These are phyloP conservation scores for Coemansia sp. DNA, from an alignment of 192 early-diverging fungal genomes.

Conservation along the genomic window DNA sequence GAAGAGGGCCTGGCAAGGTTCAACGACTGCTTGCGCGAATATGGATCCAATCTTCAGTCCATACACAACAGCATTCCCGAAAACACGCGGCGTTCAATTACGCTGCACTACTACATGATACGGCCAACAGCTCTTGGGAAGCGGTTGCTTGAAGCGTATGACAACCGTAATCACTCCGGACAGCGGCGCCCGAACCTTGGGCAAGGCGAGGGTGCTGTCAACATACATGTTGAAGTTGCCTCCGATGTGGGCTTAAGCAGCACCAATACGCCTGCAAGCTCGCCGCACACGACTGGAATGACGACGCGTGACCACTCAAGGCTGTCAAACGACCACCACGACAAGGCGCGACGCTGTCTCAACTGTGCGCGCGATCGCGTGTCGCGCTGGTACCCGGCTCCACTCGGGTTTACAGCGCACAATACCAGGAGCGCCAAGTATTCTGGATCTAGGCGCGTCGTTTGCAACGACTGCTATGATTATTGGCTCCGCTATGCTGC, in stretches of 20 bases:
- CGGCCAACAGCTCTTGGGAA: constrained; percentile 60
- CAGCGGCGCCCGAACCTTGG: constrained; percentile 43
- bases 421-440: constrained; percentile 38
- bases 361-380: constrained; percentile 38
- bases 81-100: constrained; percentile 55
- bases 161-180: constrained; percentile 54
- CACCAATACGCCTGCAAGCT: constrained; percentile 35
- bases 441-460: constrained; percentile 22
- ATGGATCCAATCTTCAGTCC: constrained; percentile 65
- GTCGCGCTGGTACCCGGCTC: constrained; percentile 34
- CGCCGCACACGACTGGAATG: constrained; percentile 23
- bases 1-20: constrained; percentile 56
- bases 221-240: constrained; percentile 33
- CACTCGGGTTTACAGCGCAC: constrained; percentile 25
- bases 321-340: not conserved
- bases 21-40: constrained; percentile 61
- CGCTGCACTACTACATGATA: constrained; percentile 62
- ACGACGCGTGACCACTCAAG: constrained; percentile 16
- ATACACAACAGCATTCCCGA: constrained; percentile 57
- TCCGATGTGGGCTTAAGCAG: constrained; percentile 35
- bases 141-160: constrained; percentile 61
- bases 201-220: constrained; percentile 37
- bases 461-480: constrained; percentile 43
- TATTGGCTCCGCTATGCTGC: constrained; percentile 45
- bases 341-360: constrained; percentile 24